Base-by-base conservation (phyloP, 1,139 yeast genomes). In the Candida glucosophila region DNA sequence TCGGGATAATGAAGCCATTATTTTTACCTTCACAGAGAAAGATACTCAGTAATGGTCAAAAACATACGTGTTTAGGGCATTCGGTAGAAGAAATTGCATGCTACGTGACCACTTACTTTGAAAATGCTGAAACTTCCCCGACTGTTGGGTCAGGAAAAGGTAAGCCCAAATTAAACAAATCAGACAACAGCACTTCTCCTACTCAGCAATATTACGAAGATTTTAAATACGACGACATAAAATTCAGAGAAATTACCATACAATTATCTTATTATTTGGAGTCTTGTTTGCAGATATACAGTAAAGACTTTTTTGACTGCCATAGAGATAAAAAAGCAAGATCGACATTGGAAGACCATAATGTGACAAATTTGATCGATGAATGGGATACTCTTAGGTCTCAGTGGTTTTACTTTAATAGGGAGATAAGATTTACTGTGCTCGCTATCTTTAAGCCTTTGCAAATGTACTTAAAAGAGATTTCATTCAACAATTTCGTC, bases 391-490 rank as follows among this genome's bases (percentile, higher is more conserved):
- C 26, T 16, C 31, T 53, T 3, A 34, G 37, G 4, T 33, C 32
- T 4, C 42, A 43, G 17, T 62, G 67, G 67, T 15, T 29, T 5
- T 57, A 52, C 27, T 62, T 61, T 36, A 52, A 58, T 29, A 36
- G 37, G 15, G 49, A 47, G 19, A 47, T 61, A 3, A 33, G 61
- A 13, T 60, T 39, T 29, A 47, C 36, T 21, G 17, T 60, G 7
- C 24, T 56, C 12, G 44, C 47, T 13, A 43, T 55, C 15, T 58
- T 61, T 28, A 47, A 47, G 14, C 55, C 59, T 1, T 36, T 60
- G 9, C 55, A 54, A 27, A 42, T 38, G 13, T 35, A 40, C 29
- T 35, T 44, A 12, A 37, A 44, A 10, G 45, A 51, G 12, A 26
- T 42, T 5, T 36, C 41, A 4, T 25, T 34, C 1, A 41, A 38